These are phyloP conservation scores for Akanthomyces lecanii DNA, from an alignment of 2,329 filamentous ascomycete species.

Conservation along the genomic window DNA sequence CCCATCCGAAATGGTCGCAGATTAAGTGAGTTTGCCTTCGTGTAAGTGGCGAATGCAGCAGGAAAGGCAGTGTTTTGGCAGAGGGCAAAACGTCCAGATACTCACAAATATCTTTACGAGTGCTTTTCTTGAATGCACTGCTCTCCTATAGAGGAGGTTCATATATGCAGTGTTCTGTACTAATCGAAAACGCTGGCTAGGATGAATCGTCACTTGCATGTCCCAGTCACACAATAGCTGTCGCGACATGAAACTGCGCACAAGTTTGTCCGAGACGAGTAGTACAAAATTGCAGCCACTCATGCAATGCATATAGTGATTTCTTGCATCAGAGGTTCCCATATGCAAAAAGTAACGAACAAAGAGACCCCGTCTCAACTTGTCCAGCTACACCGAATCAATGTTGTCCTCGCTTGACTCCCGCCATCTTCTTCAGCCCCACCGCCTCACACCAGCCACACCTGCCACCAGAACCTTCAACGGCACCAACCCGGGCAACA, in stretches of 20 bases:
- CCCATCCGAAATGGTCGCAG: neutral
- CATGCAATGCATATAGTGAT: neutral
- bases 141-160: no score
- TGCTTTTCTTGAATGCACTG: no score
- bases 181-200: no score
- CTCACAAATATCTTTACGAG: no score
- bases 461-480: neutral
- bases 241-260: slow-evolving; percentile 9
- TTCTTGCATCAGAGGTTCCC: neutral
- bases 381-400: no score
- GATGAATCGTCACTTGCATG: no score
- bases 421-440: neutral
- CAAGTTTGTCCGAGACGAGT: neutral
- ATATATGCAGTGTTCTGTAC: neutral
- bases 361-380: no score
- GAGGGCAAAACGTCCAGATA: no score
- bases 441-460: neutral
- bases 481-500: neutral
- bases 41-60: neutral
- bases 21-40: neutral
- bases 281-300: neutral
- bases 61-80: no score
- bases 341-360: neutral
- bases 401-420: neutral
- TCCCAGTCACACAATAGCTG: neutral